Base-by-base conservation (phyloP, 345 rosid genomes). In the Eucalyptus melliodora region DNA sequence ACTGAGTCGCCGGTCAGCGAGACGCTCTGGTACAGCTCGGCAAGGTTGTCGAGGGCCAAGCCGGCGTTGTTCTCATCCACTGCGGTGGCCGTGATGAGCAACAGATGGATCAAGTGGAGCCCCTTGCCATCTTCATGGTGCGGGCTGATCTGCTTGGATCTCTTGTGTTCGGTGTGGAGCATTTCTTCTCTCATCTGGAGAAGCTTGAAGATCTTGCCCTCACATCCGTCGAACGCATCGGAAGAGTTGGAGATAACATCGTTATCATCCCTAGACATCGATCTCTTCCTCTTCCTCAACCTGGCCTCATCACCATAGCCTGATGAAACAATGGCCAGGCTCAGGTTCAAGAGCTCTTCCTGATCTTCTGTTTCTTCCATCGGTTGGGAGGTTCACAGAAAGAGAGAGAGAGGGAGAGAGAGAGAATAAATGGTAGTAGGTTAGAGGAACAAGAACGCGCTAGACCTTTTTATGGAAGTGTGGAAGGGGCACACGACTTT, bases 1-100 rank as follows among this genome's bases (percentile, higher is more conserved):
- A 96, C 96, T 1, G 97, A 95, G 77, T 96, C 96, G 3, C 97
- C 97, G 8, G 90, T 89, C 65, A 94, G 88, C 7, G 93, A 94
- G 17, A 93, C 95, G 31, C 50, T 91, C 47, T 89, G 92, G 81
- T 94, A 96, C 6, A 96, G 90, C 59, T 95, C 92, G 8, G 88
- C 88, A 13, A 95, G 95, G 83, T 90, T 93, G 17, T 92, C 90
- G 17, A 93, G 37, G 88, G 95, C 95, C 1, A 90, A 37, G n/a
- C 24, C 56, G 9, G 88, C 56, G 83, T 93, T 94, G 87, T 92
- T 91, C 65, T 93, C 92, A 17, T 94, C 94, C 4, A 92, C 92
- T 0, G 96, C 94, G 9, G 95, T 94, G 86, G 96, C 96, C 1
- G 95, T 88, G 6, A 96, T 85, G 89, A 96, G 95, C 87, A 96